These are phyloP conservation scores for Kodamaea fukazawae DNA, from an alignment of 805 yeast genomes.

Conservation along the genomic window DNA sequence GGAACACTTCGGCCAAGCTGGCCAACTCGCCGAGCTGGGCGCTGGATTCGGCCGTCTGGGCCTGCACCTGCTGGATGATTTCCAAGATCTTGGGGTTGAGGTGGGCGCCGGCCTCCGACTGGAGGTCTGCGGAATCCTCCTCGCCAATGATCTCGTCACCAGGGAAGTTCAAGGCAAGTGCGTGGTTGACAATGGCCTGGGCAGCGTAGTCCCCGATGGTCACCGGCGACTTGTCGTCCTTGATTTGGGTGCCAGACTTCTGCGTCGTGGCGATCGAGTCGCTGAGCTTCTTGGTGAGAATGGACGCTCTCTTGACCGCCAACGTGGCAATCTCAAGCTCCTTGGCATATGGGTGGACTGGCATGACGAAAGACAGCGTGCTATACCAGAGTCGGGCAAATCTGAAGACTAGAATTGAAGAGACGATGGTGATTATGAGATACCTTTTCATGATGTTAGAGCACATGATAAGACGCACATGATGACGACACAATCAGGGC, in stretches of 20 bases:
- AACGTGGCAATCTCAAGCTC: slow-evolving; percentile 80
- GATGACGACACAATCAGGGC: not conserved
- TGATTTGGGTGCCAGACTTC: slow-evolving; percentile 62
- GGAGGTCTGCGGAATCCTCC: slow-evolving; percentile 75
- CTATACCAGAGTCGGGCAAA: too few relatives aligned
- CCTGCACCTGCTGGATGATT: slow-evolving; percentile 56
- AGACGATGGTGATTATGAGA: not conserved
- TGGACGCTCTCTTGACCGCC: slow-evolving; percentile 87
- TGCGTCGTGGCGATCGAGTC: slow-evolving; percentile 49
- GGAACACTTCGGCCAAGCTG: slow-evolving; percentile 49
- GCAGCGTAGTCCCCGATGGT: slow-evolving; percentile 96
- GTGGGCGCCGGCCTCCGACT: slow-evolving; percentile 33
- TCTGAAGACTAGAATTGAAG: not conserved
- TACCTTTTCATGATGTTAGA: slow-evolving; percentile 9
- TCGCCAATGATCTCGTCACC: slow-evolving; percentile 88
- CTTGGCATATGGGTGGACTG: slow-evolving; percentile 43
- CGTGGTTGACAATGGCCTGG: slow-evolving; percentile 87
- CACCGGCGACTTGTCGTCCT: slow-evolving; percentile 90
- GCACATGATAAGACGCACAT: slow-evolving; percentile 9
- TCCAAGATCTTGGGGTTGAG: slow-evolving; percentile 56
- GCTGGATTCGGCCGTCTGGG: slow-evolving; percentile 32
- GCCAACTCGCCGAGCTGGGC: slow-evolving; percentile 41
- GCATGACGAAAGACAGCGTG: too few relatives aligned
- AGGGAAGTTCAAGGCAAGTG: slow-evolving; percentile 78
- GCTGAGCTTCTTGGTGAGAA: slow-evolving; percentile 64